phyloP scores from a whole-genome alignment of 306 rosid genomes.

The Pterocarpus santalinus region DNA sequence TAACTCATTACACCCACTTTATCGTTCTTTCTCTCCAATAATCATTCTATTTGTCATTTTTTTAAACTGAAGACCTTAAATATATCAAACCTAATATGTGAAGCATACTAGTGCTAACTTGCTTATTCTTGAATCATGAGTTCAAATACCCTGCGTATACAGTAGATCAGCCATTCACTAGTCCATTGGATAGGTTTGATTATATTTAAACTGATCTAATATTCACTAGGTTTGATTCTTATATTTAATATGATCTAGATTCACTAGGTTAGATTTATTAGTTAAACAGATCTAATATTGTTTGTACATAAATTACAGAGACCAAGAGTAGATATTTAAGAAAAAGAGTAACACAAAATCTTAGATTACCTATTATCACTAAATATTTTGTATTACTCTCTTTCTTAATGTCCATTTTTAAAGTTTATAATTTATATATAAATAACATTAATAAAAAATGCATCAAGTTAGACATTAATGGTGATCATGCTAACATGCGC shows the following conservation, averaged over 20 bases:
- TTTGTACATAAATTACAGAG: too few relatives aligned
- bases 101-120: slow-evolving; percentile 19
- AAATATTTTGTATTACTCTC: too few relatives aligned
- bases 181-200: background rate
- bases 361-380: too few relatives aligned
- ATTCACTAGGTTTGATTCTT: too few relatives aligned
- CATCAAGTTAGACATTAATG: background rate
- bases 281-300: too few relatives aligned
- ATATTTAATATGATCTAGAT: too few relatives aligned
- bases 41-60: background rate
- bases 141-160: background rate
- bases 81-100: background rate
- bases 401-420: too few relatives aligned
- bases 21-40: background rate
- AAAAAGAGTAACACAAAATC: too few relatives aligned
- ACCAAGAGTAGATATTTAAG: too few relatives aligned
- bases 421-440: too few relatives aligned
- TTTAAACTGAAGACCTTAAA: background rate
- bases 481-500: slow-evolving; percentile 49
- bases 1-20: background rate
- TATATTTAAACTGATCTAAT: background rate
- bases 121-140: slow-evolving; percentile 8
- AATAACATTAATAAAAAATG: background rate
- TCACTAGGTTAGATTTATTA: too few relatives aligned
- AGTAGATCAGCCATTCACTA: slow-evolving; percentile 4